These are phyloP conservation scores for Ceratocystis albifundus DNA, from an alignment of 2,329 filamentous ascomycete genomes.

Conservation along the genomic window DNA sequence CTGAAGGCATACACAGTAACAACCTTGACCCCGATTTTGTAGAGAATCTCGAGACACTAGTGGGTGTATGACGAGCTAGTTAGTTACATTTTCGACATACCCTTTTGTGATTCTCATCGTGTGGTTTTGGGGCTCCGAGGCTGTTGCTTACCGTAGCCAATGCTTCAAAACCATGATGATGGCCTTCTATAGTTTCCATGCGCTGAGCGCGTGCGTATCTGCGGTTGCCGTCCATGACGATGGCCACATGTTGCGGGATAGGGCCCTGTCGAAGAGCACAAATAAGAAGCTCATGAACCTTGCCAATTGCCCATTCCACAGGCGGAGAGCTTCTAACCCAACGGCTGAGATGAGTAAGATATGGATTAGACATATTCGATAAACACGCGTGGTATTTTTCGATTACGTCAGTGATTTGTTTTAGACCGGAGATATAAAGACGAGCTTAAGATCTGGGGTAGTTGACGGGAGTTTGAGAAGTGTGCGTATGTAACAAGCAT, in stretches of 20 bases:
- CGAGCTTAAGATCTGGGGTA: background rate
- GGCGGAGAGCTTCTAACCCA: slow-evolving; percentile 85
- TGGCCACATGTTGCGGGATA: slow-evolving; percentile 91
- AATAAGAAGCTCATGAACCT: slow-evolving; percentile 73
- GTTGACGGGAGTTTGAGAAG: background rate
- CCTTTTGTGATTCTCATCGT: background rate
- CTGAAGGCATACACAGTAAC: slow-evolving; percentile 98
- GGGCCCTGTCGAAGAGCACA: slow-evolving; percentile 81
- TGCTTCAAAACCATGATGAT: slow-evolving; percentile 91
- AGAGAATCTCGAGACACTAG: slow-evolving; percentile 90
- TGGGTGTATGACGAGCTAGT: background rate
- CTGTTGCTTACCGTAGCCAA: slow-evolving; percentile 45
- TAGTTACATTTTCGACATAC: background rate
- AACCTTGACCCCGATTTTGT: slow-evolving; percentile 91
- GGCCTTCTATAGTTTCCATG: slow-evolving; percentile 93
- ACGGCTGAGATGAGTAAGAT: slow-evolving; percentile 39
- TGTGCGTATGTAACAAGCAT: background rate
- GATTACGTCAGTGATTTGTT: slow-evolving; percentile 4
- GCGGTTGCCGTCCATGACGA: slow-evolving; percentile 97
- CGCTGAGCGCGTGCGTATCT: slow-evolving; percentile 81
- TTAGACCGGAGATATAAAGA: background rate
- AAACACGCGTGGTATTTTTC: background rate
- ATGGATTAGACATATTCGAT: slow-evolving; percentile 43
- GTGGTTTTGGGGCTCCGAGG: background rate
- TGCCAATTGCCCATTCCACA: slow-evolving; percentile 74